Conservation (phyloP, 2,329 filamentous ascomycete genomes). For the Colletotrichum sp. region DNA sequence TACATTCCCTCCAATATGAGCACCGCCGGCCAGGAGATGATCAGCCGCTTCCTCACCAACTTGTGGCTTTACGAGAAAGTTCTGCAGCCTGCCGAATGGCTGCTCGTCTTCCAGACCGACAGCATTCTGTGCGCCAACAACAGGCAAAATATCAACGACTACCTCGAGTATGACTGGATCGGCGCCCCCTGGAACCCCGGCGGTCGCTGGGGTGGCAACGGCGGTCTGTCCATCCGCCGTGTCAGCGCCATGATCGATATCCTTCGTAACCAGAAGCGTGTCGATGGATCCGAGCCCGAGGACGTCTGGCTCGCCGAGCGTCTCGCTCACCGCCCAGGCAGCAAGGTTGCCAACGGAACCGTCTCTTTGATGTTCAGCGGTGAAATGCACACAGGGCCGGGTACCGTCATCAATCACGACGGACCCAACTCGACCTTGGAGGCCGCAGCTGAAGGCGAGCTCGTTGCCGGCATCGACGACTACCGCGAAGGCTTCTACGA, state of each 20-base stretch:
- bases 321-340: conserved; percentile 51
- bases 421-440: conserved; percentile 26
- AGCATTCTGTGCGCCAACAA: conserved; percentile 61
- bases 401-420: conserved; percentile 22
- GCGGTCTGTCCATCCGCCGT: conserved; percentile 55
- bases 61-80: conserved; percentile 56
- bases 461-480: conserved; percentile 48
- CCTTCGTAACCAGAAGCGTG: conserved; percentile 50
- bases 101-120: conserved; percentile 60
- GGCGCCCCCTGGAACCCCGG: conserved; percentile 52
- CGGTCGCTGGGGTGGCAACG: conserved; percentile 53
- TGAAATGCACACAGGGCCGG: conserved; percentile 47
- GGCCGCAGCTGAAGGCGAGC: conserved; percentile 33
- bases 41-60: conserved; percentile 56
- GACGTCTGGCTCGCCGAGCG: conserved; percentile 61
- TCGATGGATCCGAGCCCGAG: conserved; percentile 50
- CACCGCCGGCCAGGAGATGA: conserved; percentile 54
- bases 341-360: conserved; percentile 56
- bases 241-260: conserved; percentile 58
- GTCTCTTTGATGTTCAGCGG: conserved; percentile 53
- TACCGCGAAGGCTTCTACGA: conserved; percentile 58
- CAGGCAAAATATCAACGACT: conserved; percentile 50
- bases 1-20: conserved; percentile 57
- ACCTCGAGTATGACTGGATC: conserved; percentile 57
- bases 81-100: conserved; percentile 54